Evolutionary conservation across 441 rosid genomes (phyloP).

Genomic region (Rhodomyrtus psidioides): DNA sequence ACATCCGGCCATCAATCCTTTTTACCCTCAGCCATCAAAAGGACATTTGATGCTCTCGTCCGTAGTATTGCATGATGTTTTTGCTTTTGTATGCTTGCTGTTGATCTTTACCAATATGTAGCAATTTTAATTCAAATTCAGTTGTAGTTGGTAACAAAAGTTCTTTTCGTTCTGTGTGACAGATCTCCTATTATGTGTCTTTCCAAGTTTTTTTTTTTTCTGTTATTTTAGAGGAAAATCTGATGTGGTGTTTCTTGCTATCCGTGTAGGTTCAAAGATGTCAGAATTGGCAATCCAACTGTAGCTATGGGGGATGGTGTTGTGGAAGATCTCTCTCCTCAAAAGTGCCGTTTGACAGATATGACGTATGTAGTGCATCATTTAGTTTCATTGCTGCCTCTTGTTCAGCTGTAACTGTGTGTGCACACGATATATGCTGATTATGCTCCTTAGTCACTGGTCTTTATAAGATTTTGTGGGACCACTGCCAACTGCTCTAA

Average conservation of each 20-base stretch:
- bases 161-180: neutral
- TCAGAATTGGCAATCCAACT: constrained; percentile 65
- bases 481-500: too few relatives aligned
- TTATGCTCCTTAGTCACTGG: neutral
- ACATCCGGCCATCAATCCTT: neutral
- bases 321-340: constrained; percentile 45
- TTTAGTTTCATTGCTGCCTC: neutral
- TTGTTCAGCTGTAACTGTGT: neutral
- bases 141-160: neutral
- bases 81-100: neutral
- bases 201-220: neutral
- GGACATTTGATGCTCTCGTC: neutral
- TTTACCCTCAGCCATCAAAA: neutral
- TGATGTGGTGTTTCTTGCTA: neutral
- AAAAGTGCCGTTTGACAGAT: constrained; percentile 80
- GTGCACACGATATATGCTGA: neutral
- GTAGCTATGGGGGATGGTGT: constrained; percentile 19
- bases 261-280: constrained; percentile 55
- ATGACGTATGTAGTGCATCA: constrained; percentile 43
- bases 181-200: neutral
- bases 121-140: neutral
- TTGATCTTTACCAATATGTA: neutral
- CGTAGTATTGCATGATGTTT: neutral
- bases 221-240: neutral
- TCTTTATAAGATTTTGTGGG: too few relatives aligned